Evolutionary conservation across 106 monocot species (phyloP), one percentile per base, ranked within the genome.

Genomic region (Vanilla planifolia): DNA sequence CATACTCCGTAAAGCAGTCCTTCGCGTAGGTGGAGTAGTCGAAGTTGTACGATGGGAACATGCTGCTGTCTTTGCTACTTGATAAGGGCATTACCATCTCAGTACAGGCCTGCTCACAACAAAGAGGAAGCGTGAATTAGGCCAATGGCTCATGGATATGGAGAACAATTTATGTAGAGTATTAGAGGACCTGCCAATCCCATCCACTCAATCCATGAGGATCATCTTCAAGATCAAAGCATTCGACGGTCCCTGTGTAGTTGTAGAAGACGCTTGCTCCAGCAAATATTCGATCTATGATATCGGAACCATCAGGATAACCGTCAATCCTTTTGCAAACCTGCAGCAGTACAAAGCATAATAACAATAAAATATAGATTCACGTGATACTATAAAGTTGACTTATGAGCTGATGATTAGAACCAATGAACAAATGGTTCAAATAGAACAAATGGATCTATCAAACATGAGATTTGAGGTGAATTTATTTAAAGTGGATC

Each of bases 121-220:
- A 33, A 66, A 65, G 56, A 9, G 6, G 48, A 48, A 17, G 48
- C 16, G 21, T 6, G 48, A 17, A 0, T 17, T 7, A 6, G 5
- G 19, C n/a, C 6, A 22, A 48, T 48, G 48, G 19, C 48, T 6
- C 21, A 17, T n/a, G 24, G 11, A 28, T 7, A 51, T 5, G 24
- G 2, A 11, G 51, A 25, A 25, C 26, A 28, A 10, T 51, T 51
- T 7, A 26, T 26, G 5, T 51, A 6, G 19, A 48, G 1, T 48
- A 17, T 33, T 9, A 22, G 34, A 43, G 44, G 17, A 89, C 93
- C 89, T 89, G 93, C 93, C 93, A 93, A 48, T 79, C 51, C 93
- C 93, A 93, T 29, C 93, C 93, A 75, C 63, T 78, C 93, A 93
- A 77, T 44, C 93, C 93, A 71, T 93, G 93, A 56, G 93, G 89